Percentiles rank a stretch among this genome's conserved stretches.
These are phyloP conservation scores for Funneliformis geosporum DNA, from an alignment of 192 early-diverging fungal species.

Conservation along the genomic window DNA sequence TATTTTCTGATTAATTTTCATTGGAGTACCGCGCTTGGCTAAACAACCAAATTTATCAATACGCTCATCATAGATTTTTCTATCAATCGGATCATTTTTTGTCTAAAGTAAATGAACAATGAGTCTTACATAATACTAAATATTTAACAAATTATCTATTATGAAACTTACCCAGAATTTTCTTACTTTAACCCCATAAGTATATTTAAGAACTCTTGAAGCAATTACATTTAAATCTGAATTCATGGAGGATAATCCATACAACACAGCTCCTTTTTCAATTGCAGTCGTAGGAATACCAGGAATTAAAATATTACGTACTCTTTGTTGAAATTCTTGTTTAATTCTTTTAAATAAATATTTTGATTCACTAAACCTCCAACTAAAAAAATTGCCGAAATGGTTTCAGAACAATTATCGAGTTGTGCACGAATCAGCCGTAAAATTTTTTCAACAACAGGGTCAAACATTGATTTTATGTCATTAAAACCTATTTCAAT, in stretches of 20 bases:
- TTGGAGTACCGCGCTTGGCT: background rate
- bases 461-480: constrained; percentile 40
- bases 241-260: background rate
- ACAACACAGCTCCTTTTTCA: background rate
- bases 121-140: too few species aligned
- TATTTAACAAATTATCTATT: too few species aligned
- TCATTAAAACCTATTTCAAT: constrained; percentile 47
- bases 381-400: constrained; percentile 41
- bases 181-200: background rate
- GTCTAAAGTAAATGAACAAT: background rate
- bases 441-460: constrained; percentile 37
- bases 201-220: background rate
- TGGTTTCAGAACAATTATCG: constrained; percentile 25
- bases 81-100: background rate
- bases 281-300: constrained; percentile 34
- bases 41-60: background rate
- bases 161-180: background rate
- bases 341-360: constrained; percentile 41
- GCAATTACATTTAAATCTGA: background rate
- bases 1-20: background rate
- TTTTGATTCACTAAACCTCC: constrained; percentile 40
- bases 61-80: background rate
- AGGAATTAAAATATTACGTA: constrained; percentile 35
- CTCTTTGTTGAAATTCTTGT: constrained; percentile 37
- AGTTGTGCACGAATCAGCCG: constrained; percentile 41